These are phyloP conservation scores for Suhomyces sp. DNA, from an alignment of 805 yeast genomes.

Conservation along the genomic window DNA sequence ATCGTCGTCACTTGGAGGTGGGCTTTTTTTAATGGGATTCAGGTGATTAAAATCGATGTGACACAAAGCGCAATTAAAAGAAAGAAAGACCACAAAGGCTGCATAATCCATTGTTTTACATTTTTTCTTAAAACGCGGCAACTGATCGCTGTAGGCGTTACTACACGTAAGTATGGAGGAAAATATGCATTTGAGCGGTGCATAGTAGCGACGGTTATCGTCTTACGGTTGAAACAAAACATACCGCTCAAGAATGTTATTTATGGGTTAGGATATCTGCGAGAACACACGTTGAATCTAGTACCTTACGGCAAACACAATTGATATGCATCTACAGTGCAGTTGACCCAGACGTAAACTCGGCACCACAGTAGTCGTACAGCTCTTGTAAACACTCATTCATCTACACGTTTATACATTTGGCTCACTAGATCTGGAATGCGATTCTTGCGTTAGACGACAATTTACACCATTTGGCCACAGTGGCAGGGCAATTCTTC, in stretches of 20 bases:
- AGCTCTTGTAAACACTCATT: background rate
- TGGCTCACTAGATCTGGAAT: background rate
- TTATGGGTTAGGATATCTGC: background rate
- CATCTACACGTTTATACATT: background rate
- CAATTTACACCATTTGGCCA: background rate
- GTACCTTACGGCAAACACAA: background rate
- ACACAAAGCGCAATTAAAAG: constrained; percentile 1
- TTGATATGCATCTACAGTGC: background rate
- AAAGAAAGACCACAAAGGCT: background rate
- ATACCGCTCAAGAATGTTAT: background rate
- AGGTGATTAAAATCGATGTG: background rate
- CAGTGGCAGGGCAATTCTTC: background rate
- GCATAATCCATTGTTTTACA: background rate
- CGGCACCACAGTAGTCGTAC: background rate
- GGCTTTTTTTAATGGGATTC: background rate
- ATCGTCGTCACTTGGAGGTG: background rate
- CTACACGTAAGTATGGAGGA: background rate
- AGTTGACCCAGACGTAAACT: background rate
- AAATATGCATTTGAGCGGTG: background rate
- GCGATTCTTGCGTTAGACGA: background rate
- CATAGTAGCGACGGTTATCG: background rate
- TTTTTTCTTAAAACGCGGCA: constrained; percentile 1
- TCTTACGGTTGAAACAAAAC: background rate
- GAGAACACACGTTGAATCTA: background rate
- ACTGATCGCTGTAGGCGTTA: background rate